Conservation (phyloP, 1,284 basidiomycete species). For the Meira miltonrushii region DNA sequence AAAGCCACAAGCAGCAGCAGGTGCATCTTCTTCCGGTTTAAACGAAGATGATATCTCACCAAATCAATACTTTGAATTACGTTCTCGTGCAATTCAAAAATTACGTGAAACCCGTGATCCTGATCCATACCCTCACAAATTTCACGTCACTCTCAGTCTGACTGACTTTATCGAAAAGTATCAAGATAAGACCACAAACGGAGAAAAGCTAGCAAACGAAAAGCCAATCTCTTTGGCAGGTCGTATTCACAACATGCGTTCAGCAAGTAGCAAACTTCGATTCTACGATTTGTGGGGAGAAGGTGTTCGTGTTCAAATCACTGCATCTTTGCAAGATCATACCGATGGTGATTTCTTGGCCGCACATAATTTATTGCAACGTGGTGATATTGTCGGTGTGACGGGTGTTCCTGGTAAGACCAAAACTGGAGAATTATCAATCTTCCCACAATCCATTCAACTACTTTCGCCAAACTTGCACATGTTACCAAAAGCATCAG, state of each 20-base stretch:
- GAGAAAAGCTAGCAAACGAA: conserved; percentile 43
- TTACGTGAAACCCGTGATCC: conserved; percentile 72
- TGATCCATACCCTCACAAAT: conserved; percentile 99
- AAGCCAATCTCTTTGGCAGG: conserved; percentile 67
- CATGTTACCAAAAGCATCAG: conserved; percentile 63
- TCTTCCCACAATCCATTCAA: conserved; percentile 73
- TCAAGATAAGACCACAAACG: conserved; percentile 57
- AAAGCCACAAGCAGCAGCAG: conserved; percentile 8
- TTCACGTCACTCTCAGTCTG: conserved; percentile 79
- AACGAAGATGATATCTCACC: conserved; percentile 44
- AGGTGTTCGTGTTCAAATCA: conserved; percentile 88
- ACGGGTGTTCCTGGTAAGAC: conserved; percentile 83
- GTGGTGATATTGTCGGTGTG: conserved; percentile 94
- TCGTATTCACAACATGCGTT: conserved; percentile 83
- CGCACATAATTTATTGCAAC: conserved; percentile 79
- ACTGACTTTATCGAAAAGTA: conserved; percentile 72
- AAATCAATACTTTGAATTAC: conserved; percentile 89
- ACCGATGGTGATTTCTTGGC: conserved; percentile 61
- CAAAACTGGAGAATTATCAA: conserved; percentile 91
- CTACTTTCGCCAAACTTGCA: conserved; percentile 94
- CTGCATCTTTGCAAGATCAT: conserved; percentile 77
- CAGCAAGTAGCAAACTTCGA: conserved; percentile 73
- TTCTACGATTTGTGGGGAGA: conserved; percentile 96
- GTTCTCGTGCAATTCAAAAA: conserved; percentile 78
- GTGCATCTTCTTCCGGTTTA: conserved; percentile 13